These are phyloP conservation scores for Capronia epimyces DNA, from an alignment of 2,329 filamentous ascomycete species.

Conservation along the genomic window DNA sequence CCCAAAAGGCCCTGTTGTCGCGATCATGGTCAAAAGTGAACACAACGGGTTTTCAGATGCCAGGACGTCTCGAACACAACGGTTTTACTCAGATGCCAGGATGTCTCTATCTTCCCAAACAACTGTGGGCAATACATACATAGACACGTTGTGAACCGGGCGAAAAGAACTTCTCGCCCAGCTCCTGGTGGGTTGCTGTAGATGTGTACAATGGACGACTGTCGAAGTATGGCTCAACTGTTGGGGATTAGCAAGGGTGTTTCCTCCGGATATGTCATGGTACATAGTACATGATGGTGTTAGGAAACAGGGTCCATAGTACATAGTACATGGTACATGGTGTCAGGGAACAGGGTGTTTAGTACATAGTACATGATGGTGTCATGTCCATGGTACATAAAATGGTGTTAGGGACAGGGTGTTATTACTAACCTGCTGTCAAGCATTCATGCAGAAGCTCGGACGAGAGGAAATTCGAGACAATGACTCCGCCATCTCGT, in stretches of 20 bases:
- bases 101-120: too few relatives aligned
- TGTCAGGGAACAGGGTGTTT: too few relatives aligned
- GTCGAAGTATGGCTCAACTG: neutral
- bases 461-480: neutral
- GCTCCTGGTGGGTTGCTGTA: neutral
- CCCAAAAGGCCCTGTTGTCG: neutral
- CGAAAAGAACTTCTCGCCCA: neutral
- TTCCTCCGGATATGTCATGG: too few relatives aligned
- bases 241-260: neutral
- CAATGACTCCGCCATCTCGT: neutral
- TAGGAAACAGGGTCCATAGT: too few relatives aligned
- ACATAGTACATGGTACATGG: too few relatives aligned
- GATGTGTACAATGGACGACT: neutral
- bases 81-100: too few relatives aligned
- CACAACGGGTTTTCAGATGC: neutral
- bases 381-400: too few relatives aligned
- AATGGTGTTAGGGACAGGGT: neutral
- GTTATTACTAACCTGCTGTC: neutral
- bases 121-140: neutral
- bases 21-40: neutral
- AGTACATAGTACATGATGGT: too few relatives aligned
- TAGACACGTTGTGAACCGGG: slow-evolving; percentile 2
- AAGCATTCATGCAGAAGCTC: neutral
- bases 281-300: too few relatives aligned
- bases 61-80: neutral